Base-by-base conservation (phyloP, 306 rosid genomes). In the Begonia masoniana region DNA sequence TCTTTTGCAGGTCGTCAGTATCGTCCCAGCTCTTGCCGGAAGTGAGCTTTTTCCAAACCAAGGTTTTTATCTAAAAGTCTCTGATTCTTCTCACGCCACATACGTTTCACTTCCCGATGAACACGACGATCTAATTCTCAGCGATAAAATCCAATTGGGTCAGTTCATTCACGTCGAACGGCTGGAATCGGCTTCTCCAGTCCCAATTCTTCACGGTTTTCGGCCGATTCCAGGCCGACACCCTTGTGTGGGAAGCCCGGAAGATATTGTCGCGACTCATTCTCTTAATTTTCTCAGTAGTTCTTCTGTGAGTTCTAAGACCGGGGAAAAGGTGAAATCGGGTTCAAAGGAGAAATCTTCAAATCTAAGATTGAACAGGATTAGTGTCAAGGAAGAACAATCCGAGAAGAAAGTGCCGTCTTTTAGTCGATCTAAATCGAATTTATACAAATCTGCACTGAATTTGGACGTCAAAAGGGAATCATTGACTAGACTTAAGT, bases 41-140 rank as follows among this genome's bases (percentile, higher is more conserved):
- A 76, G 88, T 35, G 99, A 92, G 43, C 79, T 86, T 23, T 92
- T 87, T 62, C 67, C 78, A 14, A 86, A 79, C 61, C 96, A 92
- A 68, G 99, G 99, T 7, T 92, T 92, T 70, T 92, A 86, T 62
- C 87, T 92, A 50, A 83, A 86, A 78, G 95, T 92, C 68, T 92
- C 99, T 39, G 99, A 92, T 65, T 92, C 99, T 50, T 79, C 94
- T 54, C 96, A 92, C 62, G 96, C 99, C 50, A 86, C 99, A 17
- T 92, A 86, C 52, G 96, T 86, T 4, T 92, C 99, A 58, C 74
- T 92, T 12, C 96, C 95, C 53, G 95, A 86, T 66, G 95, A 82
- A 47, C 88, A 92, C 42, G 96, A 84, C 68, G 99, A 92, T 75
- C 82, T 92, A 50, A 92, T 92, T 75, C 93, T 81, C 39, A 92